Evolutionary conservation across 345 rosid genomes (phyloP).

Genomic region (Arabis alpina): DNA sequence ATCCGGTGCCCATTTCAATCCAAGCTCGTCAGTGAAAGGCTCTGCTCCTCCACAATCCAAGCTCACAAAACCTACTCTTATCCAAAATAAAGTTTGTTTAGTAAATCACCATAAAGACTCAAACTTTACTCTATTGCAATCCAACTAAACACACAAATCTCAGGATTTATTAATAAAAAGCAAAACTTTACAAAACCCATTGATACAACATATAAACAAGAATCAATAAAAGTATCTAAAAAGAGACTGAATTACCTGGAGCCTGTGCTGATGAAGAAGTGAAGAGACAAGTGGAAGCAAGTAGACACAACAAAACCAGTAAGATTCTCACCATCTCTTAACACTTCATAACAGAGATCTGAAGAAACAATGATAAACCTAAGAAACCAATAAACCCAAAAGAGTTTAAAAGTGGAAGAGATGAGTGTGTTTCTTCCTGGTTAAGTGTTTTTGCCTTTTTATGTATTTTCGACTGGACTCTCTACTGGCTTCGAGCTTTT

Average conservation of each 20-base stretch:
- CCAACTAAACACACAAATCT: constrained; percentile 21
- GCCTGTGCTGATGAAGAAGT: constrained; percentile 59
- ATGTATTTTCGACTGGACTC: constrained; percentile 29
- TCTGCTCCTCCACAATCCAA: constrained; percentile 85
- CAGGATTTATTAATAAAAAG: constrained; percentile 3
- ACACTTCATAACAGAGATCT: constrained; percentile 32
- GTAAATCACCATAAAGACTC: constrained; percentile 8
- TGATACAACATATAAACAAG: constrained; percentile 10
- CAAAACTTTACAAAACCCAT: constrained; percentile 1
- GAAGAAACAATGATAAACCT: not conserved
- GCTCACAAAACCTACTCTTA: constrained; percentile 83
- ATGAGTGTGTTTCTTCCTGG: constrained; percentile 43
- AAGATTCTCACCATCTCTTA: constrained; percentile 58
- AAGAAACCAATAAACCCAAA: not conserved
- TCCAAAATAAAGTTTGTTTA: constrained; percentile 4
- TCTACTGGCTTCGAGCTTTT: not conserved
- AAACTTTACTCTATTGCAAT: not conserved
- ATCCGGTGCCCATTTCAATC: constrained; percentile 84
- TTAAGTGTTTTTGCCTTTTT: constrained; percentile 41
- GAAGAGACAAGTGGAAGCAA: constrained; percentile 48
- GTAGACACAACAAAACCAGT: constrained; percentile 41
- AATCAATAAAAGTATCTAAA: constrained; percentile 10
- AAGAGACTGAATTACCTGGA: constrained; percentile 52
- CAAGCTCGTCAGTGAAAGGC: constrained; percentile 76
- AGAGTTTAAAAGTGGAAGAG: not conserved